Evolutionary conservation across 305 asterid genomes (phyloP).

Genomic region (Withania somnifera): DNA sequence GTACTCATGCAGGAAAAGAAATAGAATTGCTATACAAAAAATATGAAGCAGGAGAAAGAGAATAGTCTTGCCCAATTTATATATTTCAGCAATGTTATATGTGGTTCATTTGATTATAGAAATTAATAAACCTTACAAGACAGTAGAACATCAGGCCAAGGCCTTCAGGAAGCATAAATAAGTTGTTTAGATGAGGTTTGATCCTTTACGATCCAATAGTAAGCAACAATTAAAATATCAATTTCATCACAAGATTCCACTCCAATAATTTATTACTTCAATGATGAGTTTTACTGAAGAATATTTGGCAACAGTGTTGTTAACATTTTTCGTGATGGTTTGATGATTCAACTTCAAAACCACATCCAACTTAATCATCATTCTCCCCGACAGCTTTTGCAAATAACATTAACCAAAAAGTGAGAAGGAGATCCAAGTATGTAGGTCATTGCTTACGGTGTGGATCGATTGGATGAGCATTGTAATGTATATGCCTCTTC

Average conservation of each 20-base stretch:
- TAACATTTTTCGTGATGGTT: not conserved
- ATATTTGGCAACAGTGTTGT: not conserved
- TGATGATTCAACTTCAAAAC: not conserved
- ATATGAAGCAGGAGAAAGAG: not conserved
- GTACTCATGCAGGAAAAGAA: not conserved
- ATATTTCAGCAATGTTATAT: not conserved
- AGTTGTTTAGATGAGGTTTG: not conserved
- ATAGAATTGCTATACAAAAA: not conserved
- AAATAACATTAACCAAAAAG: not conserved
- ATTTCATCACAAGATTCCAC: not conserved
- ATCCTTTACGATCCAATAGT: not conserved
- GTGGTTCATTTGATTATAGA: not conserved
- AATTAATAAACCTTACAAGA: not conserved
- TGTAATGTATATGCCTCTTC: constrained; percentile 68
- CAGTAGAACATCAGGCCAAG: not conserved
- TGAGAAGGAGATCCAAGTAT: not conserved
- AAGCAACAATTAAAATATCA: not conserved
- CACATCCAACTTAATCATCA: not conserved
- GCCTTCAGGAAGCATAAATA: not conserved
- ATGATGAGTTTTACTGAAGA: not conserved
- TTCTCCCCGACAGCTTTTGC: not conserved
- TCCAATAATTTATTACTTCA: not conserved
- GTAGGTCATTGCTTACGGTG: constrained; percentile 40
- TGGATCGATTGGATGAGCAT: constrained; percentile 45
- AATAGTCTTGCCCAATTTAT: not conserved